phyloP scores from a whole-genome alignment of 2,329 filamentous ascomycete species.

The Pyrenochaeta sp. region DNA sequence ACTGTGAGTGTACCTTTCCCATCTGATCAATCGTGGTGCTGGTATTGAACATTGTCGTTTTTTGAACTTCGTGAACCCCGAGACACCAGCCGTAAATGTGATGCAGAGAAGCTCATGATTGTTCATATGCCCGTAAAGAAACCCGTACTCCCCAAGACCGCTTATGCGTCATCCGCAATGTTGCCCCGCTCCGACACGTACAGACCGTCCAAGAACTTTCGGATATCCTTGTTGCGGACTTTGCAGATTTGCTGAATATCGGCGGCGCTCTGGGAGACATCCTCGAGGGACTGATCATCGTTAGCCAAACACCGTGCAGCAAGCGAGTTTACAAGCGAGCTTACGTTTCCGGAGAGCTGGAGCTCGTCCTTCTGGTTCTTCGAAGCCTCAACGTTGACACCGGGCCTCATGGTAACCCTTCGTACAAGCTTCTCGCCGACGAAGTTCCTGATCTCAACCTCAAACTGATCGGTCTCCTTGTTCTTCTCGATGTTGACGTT shows the following conservation, averaged over 20 bases:
- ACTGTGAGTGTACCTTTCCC: conserved; percentile 14
- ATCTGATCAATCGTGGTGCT: conserved; percentile 42
- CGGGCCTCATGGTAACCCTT: conserved; percentile 84
- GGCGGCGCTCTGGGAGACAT: conserved; percentile 96
- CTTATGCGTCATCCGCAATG: conserved; percentile 71
- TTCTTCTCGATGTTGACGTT: conserved; percentile 99
- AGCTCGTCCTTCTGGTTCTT: conserved; percentile 98
- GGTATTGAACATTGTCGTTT: conserved; percentile 49
- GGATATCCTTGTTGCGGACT: conserved; percentile 99
- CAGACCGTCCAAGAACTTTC: conserved; percentile 99
- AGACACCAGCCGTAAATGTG: conserved; percentile 48
- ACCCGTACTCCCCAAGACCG: conserved; percentile 43
- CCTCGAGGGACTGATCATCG: conserved; percentile 74
- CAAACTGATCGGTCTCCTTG: conserved; percentile 82
- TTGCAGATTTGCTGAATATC: conserved; percentile 99
- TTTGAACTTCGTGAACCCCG: conserved; percentile 46
- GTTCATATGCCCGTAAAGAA: conserved; percentile 52
- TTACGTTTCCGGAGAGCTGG: conserved; percentile 80
- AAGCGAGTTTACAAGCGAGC: too few species aligned
- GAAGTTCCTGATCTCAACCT: conserved; percentile 93
- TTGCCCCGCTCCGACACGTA: conserved; percentile 99
- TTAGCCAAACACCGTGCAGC: too few species aligned
- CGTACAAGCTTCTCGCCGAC: conserved; percentile 95
- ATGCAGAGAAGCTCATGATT: conserved; percentile 51
- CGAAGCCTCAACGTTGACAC: conserved; percentile 90